Conservation (phyloP, 2,329 filamentous ascomycete species). For the Pseudocercospora ulei region DNA sequence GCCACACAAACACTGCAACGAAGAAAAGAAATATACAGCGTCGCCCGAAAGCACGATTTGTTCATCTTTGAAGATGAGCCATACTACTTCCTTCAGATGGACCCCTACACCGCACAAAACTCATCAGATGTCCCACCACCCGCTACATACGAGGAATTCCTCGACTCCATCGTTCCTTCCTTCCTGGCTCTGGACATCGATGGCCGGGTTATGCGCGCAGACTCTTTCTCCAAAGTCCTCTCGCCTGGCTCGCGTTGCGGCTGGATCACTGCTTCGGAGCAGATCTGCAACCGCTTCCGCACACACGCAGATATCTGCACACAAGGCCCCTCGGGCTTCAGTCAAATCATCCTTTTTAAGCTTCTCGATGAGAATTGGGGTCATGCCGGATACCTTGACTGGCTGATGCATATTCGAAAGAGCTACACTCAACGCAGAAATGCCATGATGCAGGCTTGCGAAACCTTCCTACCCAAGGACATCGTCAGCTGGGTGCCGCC, state of each 20-base stretch:
- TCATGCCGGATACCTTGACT: constrained; percentile 77
- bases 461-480: constrained; percentile 61
- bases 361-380: constrained; percentile 91
- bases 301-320: constrained; percentile 74
- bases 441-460: constrained; percentile 67
- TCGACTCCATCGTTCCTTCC: constrained; percentile 63
- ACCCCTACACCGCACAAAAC: constrained; percentile 55
- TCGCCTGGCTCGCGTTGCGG: constrained; percentile 81
- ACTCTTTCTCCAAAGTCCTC: constrained; percentile 89
- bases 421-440: constrained; percentile 75
- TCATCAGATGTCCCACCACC: constrained; percentile 48
- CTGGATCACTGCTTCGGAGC: constrained; percentile 80
- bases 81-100: constrained; percentile 89
- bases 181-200: constrained; percentile 74
- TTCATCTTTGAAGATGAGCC: constrained; percentile 88
- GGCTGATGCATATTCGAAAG: constrained; percentile 71
- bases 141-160: constrained; percentile 58
- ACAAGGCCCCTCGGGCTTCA: constrained; percentile 76
- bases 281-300: constrained; percentile 72
- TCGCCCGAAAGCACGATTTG: constrained; percentile 74
- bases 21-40: constrained; percentile 61
- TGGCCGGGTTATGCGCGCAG: constrained; percentile 77
- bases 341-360: constrained; percentile 76
- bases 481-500: constrained; percentile 73
- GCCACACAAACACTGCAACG: constrained; percentile 63